Evolutionary conservation across 768 basidiomycete genomes (phyloP).

Genomic region (Suillus hirtellus): DNA sequence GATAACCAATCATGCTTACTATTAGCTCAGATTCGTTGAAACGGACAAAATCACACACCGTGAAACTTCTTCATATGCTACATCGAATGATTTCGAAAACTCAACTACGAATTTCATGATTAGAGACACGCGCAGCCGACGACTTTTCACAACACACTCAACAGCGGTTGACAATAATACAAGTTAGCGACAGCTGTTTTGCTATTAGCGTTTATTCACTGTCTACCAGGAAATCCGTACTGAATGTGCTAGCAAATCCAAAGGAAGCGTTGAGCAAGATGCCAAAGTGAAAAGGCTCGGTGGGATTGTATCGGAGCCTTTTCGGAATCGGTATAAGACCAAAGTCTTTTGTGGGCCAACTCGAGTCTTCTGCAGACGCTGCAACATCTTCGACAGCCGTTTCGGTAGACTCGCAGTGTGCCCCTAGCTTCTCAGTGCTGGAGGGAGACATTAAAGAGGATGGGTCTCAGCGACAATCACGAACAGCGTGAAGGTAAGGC

Average conservation of each 20-base stretch:
- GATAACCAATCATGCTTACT: conserved; percentile 15
- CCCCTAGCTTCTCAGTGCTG: conserved; percentile 5
- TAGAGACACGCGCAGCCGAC: background rate
- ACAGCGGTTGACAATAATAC: conserved; percentile 81
- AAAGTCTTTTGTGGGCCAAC: conserved; percentile 45
- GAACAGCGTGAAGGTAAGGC: background rate
- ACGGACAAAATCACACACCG: conserved; percentile 16
- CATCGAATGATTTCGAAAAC: conserved; percentile 40
- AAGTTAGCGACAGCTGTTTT: conserved; percentile 65
- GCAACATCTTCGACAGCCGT: background rate
- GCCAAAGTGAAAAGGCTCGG: conserved; percentile 53
- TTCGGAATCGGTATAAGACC: conserved; percentile 65
- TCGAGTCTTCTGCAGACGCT: background rate
- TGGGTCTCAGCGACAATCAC: background rate
- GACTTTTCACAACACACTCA: conserved; percentile 47
- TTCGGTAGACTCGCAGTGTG: background rate
- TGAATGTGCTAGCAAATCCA: conserved; percentile 58
- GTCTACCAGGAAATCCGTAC: conserved; percentile 17
- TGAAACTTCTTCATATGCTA: conserved; percentile 39
- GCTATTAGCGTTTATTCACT: background rate
- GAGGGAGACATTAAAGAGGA: conserved; percentile 18
- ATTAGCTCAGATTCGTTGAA: conserved; percentile 1
- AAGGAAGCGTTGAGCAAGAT: conserved; percentile 56
- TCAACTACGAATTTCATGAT: conserved; percentile 22
- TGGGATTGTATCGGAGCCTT: conserved; percentile 50